Evolutionary conservation across 23 red algal species (phyloP), one percentile per base, ranked within the genome.

Genomic region (Pyropia yezoensis): DNA sequence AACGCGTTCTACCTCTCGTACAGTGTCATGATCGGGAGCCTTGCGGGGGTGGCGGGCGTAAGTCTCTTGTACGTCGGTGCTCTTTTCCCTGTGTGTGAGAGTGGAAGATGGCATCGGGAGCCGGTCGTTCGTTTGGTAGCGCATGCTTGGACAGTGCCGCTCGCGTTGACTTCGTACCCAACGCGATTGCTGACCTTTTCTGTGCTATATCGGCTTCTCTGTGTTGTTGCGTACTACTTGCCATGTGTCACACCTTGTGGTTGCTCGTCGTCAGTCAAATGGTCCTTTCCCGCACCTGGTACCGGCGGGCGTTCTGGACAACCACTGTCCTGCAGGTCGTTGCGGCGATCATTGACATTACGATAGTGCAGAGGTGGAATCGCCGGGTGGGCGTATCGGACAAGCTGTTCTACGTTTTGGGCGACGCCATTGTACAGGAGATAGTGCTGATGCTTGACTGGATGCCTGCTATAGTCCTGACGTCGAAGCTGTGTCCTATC

Each of bases 401-500:
- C 55, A 56, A 77, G 22, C 47, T 77, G 7, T 47, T 47, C 12
- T 47, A 47, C 39, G 4, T 47, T 1, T 8, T 47, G 6, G 76
- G 82, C 5, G 82, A 87, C 65, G 65, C 82, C 23, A 63, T 87
- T 22, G 69, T 87, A 33, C 70, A 63, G n/a, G 64, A 87, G 16
- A 54, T 87, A 8, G 64, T 66, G 8, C 21, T 24, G 49, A 76
- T 49, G 27, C 27, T 87, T 5, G 71, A 87, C 25, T 77, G 75
- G 47, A 87, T 87, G 82, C 82, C 82, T 9, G 82, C 82, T 23
- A 66, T 87, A 8, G 82, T 87, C 14, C 58, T 87, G 1, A 87
- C 82, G 29, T 87, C 82, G 18, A 76, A 75, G 51, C 63, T 76
- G 39, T 87, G 82, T 62, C 82, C 82, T 17, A 57, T 55, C 18